These are phyloP conservation scores for Fusarium sp. DNA, from an alignment of 2,329 filamentous ascomycete species.

Conservation along the genomic window DNA sequence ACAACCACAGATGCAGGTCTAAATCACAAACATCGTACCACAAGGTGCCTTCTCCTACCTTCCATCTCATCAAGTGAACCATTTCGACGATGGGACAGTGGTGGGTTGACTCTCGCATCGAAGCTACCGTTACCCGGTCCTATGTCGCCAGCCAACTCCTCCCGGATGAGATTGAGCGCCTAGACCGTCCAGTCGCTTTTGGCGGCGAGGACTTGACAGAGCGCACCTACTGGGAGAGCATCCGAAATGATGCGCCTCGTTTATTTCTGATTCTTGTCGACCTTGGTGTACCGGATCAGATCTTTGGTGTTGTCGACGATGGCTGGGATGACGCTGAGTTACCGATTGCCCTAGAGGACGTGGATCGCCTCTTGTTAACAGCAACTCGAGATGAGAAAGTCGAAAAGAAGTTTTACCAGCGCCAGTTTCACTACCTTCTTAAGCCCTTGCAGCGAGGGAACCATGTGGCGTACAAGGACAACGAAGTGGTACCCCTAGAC, in stretches of 20 bases:
- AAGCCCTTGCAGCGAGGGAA: conserved; percentile 68
- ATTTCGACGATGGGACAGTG: conserved; percentile 57
- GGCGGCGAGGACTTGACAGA: conserved; percentile 72
- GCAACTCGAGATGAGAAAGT: conserved; percentile 67
- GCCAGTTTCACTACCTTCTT: conserved; percentile 77
- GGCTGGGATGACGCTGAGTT: conserved; percentile 82
- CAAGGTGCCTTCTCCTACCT: conserved; percentile 22
- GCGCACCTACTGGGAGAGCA: conserved; percentile 82
- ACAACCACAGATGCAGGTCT: conserved; percentile 34
- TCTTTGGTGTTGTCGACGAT: conserved; percentile 78
- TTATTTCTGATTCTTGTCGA: conserved; percentile 78
- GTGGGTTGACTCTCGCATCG: conserved; percentile 78
- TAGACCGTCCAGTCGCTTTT: conserved; percentile 72
- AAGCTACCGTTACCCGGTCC: conserved; percentile 72
- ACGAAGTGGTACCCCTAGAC: conserved; percentile 76
- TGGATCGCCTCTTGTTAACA: conserved; percentile 70
- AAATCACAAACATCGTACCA: conserved; percentile 12
- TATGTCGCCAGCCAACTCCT: conserved; percentile 73
- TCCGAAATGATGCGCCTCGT: conserved; percentile 72
- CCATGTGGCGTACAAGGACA: conserved; percentile 71
- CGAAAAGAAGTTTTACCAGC: conserved; percentile 74
- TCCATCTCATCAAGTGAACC: conserved; percentile 16
- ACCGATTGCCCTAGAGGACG: conserved; percentile 72
- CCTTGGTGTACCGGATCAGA: conserved; percentile 75
- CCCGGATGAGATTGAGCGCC: conserved; percentile 67